Percentiles rank a stretch among this genome's conserved stretches.
Evolutionary conservation across 1,284 basidiomycete species (phyloP).

Genomic region (Cryptococcus neoformans): DNA sequence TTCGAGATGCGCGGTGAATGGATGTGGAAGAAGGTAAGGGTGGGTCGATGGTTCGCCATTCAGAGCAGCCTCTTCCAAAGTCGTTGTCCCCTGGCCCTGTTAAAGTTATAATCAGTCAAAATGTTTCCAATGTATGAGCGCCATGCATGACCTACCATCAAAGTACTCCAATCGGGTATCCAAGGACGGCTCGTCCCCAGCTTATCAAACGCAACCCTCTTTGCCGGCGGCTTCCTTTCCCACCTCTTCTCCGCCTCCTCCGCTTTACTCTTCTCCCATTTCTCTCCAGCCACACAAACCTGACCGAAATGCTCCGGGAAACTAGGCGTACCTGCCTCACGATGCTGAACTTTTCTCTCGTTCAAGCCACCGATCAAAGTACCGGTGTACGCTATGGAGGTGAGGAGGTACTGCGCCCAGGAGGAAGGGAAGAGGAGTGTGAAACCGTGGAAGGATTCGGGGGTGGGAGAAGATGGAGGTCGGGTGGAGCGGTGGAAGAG

Average conservation of each 20-base stretch:
- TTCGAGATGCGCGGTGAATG: constrained; percentile 41
- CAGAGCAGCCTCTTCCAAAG: constrained; percentile 27
- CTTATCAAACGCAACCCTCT: constrained; percentile 67
- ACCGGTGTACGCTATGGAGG: constrained; percentile 72
- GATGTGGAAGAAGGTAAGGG: constrained; percentile 64
- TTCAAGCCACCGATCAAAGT: constrained; percentile 76
- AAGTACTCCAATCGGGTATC: constrained; percentile 66
- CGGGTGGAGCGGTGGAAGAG: constrained; percentile 73
- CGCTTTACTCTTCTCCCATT: constrained; percentile 53
- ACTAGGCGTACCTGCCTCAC: constrained; percentile 67
- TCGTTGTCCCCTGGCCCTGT: constrained; percentile 2
- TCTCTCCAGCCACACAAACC: constrained; percentile 55
- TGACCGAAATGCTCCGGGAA: constrained; percentile 80
- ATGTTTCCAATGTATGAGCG: not conserved
- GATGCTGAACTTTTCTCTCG: constrained; percentile 69
- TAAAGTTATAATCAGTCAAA: not conserved
- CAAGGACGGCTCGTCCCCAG: constrained; percentile 68
- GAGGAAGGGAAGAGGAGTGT: constrained; percentile 71
- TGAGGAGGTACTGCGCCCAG: constrained; percentile 84
- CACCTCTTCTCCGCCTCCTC: constrained; percentile 59
- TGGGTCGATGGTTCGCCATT: constrained; percentile 30
- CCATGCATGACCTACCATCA: constrained; percentile 49
- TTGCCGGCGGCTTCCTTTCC: constrained; percentile 78
- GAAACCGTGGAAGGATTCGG: constrained; percentile 67
- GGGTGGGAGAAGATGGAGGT: constrained; percentile 23